A percentile compares a stretch with the other conserved stretches of the same genome.
These are phyloP conservation scores for Zanthoxylum bungeanum DNA, from an alignment of 345 rosid genomes.

Conservation along the genomic window DNA sequence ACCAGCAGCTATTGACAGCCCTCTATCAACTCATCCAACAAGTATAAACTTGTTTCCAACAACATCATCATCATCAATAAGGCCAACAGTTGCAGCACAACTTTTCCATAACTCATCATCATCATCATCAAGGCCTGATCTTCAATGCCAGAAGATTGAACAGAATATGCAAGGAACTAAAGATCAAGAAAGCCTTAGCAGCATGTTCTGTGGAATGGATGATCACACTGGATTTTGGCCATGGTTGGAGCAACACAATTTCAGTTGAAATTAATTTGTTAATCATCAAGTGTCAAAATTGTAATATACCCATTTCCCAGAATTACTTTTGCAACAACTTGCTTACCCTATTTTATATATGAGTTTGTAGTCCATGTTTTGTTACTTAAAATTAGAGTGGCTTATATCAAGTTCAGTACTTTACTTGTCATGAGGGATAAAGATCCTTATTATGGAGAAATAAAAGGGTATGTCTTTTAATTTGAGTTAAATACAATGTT, in stretches of 20 bases:
- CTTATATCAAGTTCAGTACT: slow-evolving; percentile 26
- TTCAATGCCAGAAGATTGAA: slow-evolving; percentile 43
- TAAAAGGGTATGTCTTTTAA: slow-evolving; percentile 22
- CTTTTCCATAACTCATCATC: slow-evolving; percentile 52
- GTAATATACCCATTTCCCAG: slow-evolving; percentile 7
- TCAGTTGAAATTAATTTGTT: slow-evolving; percentile 43
- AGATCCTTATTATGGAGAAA: slow-evolving; percentile 14
- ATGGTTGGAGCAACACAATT: slow-evolving; percentile 89
- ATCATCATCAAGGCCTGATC: slow-evolving; percentile 34
- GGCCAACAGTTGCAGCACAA: slow-evolving; percentile 36
- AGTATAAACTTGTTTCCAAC: slow-evolving; percentile 74
- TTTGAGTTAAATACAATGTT: slow-evolving; percentile 18
- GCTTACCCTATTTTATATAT: background rate
- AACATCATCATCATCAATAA: slow-evolving; percentile 44
- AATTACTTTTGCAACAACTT: slow-evolving; percentile 2
- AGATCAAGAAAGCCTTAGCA: slow-evolving; percentile 73
- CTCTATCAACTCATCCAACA: slow-evolving; percentile 43
- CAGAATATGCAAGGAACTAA: slow-evolving; percentile 59
- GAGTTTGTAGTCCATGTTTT: slow-evolving; percentile 25
- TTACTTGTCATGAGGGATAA: slow-evolving; percentile 4
- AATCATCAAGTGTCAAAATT: background rate
- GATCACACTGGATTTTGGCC: slow-evolving; percentile 97
- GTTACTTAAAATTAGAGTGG: slow-evolving; percentile 23
- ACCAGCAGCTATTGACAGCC: slow-evolving; percentile 73
- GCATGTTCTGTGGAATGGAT: slow-evolving; percentile 87